Conservation (phyloP, 805 yeast genomes). For the Ogataea paradorogensis region DNA sequence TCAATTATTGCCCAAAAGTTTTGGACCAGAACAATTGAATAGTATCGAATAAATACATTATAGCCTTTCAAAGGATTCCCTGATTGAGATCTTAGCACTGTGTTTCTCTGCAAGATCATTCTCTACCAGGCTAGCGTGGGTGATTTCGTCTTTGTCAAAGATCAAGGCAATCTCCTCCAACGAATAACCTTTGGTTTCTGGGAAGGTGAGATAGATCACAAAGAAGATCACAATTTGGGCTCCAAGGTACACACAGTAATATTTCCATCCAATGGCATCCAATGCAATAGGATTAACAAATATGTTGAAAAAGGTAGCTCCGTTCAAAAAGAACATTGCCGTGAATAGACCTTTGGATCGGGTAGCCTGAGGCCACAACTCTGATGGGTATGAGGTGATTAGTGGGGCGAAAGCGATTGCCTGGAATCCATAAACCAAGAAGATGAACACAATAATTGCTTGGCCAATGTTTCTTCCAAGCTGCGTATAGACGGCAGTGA, state of each 20-base stretch:
- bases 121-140: slow-evolving; percentile 13
- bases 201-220: slow-evolving; percentile 41
- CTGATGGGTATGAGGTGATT: slow-evolving; percentile 47
- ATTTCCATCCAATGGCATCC: slow-evolving; percentile 36
- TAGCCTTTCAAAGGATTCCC: neutral
- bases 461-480: slow-evolving; percentile 41
- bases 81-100: slow-evolving; percentile 1
- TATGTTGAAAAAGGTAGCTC: slow-evolving; percentile 31
- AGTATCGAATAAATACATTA: neutral
- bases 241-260: slow-evolving; percentile 35
- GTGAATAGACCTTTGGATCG: slow-evolving; percentile 19
- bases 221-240: slow-evolving; percentile 21
- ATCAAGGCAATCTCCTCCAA: slow-evolving; percentile 57
- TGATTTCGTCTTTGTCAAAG: slow-evolving; percentile 43
- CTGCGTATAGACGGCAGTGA: slow-evolving; percentile 46
- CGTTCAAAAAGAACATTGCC: slow-evolving; percentile 16
- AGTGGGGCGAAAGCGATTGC: slow-evolving; percentile 44
- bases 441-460: slow-evolving; percentile 53
- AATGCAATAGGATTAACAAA: slow-evolving; percentile 37
- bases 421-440: slow-evolving; percentile 42
- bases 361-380: slow-evolving; percentile 32
- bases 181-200: slow-evolving; percentile 64
- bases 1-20: slow-evolving; percentile 76
- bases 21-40: slow-evolving; percentile 73
- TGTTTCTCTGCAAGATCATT: slow-evolving; percentile 4